Base-by-base conservation (phyloP, 140 eudicot species). In the Bidens hawaiensis region DNA sequence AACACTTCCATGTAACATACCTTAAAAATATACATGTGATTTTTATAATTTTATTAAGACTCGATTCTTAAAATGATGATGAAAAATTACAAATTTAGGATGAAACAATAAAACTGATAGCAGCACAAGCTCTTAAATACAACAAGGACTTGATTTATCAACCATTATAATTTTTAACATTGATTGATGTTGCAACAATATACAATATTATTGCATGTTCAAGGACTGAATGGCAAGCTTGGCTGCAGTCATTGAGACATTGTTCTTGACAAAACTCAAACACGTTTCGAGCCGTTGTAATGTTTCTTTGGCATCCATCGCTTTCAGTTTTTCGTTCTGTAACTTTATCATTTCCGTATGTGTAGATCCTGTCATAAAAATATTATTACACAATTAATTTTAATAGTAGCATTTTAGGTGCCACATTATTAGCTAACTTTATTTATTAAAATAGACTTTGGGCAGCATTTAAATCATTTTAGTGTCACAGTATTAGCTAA, bases 181-280 rank as follows among this genome's bases (percentile, higher is more conserved):
- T 5, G 18, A 45, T 25, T 17, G 17, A 26, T 30, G 13, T 31
- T 19, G 5, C 2, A 27, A 64, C 17, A 33, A 49, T 27, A 30
- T 14, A 30, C 6, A 59, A 9, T 6, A 26, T 21, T 51, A 79
- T 43, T 65, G 72, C 72, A 80, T 50, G 73, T 86, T 75, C 60
- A 83, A 67, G 64, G 95, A 83, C 51, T 86, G 95, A 73, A 86
- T 81, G 14, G 95, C 95, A 48, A 87, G 95, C 82, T 87, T 87
- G 55, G 95, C 91, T 9, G 83, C 91, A 60, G 84, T 58, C 65
- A 74, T 36, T 30, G 88, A 75, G 27, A 78, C 82, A 53, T 78
- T 83, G 42, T 73, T 62, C 73, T 70, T 81, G 26, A 77, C 82
- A 38, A 75, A 57, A 45, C 77, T 79, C 69, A 81, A 45, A n/a